These are phyloP conservation scores for Gyromitra esculenta DNA, from an alignment of 2,329 filamentous ascomycete genomes.

Conservation along the genomic window DNA sequence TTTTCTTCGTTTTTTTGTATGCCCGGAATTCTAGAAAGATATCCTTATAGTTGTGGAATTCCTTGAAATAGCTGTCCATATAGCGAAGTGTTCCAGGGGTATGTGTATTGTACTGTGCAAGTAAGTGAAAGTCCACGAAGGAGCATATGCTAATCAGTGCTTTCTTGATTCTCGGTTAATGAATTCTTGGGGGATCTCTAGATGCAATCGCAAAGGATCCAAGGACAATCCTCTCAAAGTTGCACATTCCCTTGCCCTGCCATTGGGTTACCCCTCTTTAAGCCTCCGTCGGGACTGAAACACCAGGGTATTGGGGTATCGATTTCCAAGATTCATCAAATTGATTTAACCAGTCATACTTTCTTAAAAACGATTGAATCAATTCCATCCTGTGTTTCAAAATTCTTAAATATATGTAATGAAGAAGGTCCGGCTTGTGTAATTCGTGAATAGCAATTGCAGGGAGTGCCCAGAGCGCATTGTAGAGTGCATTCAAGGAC, in stretches of 20 bases:
- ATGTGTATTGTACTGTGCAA: conserved; percentile 30
- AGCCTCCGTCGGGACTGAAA: not conserved
- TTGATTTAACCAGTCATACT: not conserved
- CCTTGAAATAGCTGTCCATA: conserved; percentile 23
- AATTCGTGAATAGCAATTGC: not conserved
- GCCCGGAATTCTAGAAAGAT: conserved; percentile 26
- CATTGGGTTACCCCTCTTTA: conserved; percentile 31
- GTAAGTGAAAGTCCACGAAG: conserved; percentile 14
- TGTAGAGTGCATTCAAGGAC: not conserved
- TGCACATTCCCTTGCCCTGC: conserved; percentile 33
- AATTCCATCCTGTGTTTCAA: conserved; percentile 23
- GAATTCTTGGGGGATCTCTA: not conserved
- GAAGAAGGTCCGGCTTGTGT: conserved; percentile 3
- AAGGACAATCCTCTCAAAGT: conserved; percentile 13
- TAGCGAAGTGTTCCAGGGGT: conserved; percentile 1
- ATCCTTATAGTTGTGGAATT: conserved; percentile 30
- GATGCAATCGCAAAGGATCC: not conserved
- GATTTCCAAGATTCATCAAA: conserved; percentile 28
- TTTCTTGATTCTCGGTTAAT: not conserved
- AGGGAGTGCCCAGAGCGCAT: not conserved
- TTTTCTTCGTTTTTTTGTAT: not conserved
- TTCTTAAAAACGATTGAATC: conserved; percentile 7
- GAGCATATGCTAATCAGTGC: not conserved
- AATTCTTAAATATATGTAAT: conserved; percentile 7
- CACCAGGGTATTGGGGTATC: not conserved